Conservation (phyloP, 202 grass and related monocot species). For the Musa balbisiana region DNA sequence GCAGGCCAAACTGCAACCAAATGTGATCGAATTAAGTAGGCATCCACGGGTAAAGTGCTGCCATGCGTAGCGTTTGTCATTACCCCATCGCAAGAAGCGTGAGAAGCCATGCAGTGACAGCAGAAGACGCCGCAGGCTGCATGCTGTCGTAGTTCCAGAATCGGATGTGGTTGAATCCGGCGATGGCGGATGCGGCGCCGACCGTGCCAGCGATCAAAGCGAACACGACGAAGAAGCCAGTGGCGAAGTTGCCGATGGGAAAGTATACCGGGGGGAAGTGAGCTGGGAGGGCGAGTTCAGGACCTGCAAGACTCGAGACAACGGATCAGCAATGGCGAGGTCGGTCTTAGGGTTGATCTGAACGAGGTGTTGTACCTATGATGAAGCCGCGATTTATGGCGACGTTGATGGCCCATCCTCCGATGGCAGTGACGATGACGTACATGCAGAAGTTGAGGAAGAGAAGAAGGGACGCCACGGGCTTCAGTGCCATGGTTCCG, state of each 20-base stretch:
- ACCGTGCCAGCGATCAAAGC: slow-evolving; percentile 52
- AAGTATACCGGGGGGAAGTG: slow-evolving; percentile 82
- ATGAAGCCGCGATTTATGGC: slow-evolving; percentile 70
- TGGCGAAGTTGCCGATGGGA: slow-evolving; percentile 79
- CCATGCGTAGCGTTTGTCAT: neutral
- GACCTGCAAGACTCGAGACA: slow-evolving; percentile 24
- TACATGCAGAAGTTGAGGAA: slow-evolving; percentile 73
- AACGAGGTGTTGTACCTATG: slow-evolving; percentile 35
- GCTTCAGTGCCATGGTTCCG: slow-evolving; percentile 32
- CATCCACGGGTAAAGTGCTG: neutral
- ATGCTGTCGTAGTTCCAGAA: slow-evolving; percentile 59
- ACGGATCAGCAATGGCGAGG: neutral
- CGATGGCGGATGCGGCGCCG: slow-evolving; percentile 48
- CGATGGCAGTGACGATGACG: slow-evolving; percentile 47
- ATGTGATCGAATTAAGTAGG: neutral
- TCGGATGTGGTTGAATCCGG: slow-evolving; percentile 49
- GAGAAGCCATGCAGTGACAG: slow-evolving; percentile 52
- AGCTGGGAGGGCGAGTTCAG: slow-evolving; percentile 54
- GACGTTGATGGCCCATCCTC: slow-evolving; percentile 67
- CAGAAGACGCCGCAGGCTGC: slow-evolving; percentile 43
- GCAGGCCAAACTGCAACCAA: slow-evolving; percentile 46
- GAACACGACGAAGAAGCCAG: slow-evolving; percentile 85
- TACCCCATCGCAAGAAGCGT: slow-evolving; percentile 75
- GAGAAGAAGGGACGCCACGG: slow-evolving; percentile 49
- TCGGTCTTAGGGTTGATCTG: no score